A percentile compares a stretch with the other conserved stretches of the same genome.
Conservation (phyloP, 495 filamentous ascomycete genomes). For the Penicillium bialowiezense region DNA sequence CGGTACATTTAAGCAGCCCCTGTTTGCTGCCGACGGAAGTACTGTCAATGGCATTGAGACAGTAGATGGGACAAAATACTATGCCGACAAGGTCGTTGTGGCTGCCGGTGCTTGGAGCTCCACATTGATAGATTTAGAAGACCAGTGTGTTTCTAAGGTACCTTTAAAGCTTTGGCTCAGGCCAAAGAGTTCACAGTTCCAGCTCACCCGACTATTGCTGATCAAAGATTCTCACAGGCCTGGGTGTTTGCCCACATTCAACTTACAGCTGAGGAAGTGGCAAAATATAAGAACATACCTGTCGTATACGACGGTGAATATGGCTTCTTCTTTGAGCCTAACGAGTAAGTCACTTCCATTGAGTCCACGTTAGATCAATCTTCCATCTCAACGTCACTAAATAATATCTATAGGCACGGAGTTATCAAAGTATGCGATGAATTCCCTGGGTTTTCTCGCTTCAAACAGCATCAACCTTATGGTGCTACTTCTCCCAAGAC, state of each 20-base stretch:
- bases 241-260: constrained; percentile 50
- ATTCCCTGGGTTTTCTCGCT: constrained; percentile 37
- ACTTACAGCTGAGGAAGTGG: constrained; percentile 38
- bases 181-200: no score
- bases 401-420: constrained; percentile 17
- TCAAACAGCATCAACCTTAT: constrained; percentile 28
- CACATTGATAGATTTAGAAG: constrained; percentile 33
- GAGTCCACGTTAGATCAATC: no score
- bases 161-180: neutral
- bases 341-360: constrained; percentile 25
- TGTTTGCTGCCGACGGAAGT: constrained; percentile 10
- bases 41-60: constrained; percentile 31
- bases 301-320: constrained; percentile 49
- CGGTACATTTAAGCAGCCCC: constrained; percentile 15
- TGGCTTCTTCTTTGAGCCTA: constrained; percentile 56
- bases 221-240: constrained; percentile 17
- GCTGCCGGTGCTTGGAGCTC: constrained; percentile 39
- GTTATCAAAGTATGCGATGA: constrained; percentile 54
- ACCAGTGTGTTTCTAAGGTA: constrained; percentile 39
- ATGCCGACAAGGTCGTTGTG: constrained; percentile 34
- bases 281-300: constrained; percentile 42
- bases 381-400: neutral
- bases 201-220: no score
- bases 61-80: constrained; percentile 30
- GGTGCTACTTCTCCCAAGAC: constrained; percentile 29